Base-by-base conservation (phyloP, 108 stramenopile genomes). In the Bacterosira constricta region DNA sequence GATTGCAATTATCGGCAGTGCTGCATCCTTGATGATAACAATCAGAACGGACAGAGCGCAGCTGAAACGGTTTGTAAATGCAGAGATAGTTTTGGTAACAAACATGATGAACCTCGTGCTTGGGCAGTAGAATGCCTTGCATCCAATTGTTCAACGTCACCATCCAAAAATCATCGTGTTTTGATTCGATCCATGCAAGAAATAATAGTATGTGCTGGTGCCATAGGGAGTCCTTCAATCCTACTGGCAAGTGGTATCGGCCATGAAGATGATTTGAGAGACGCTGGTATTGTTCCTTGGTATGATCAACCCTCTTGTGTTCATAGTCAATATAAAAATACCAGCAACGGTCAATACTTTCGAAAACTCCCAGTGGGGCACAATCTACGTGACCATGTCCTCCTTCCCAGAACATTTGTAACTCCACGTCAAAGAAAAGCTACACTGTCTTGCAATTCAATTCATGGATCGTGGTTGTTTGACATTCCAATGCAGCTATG, bases 181-280 rank as follows among this genome's bases (percentile, higher is more conserved):
- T 15, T 56, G 5, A 50, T 82, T 32, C 65, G 55, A 45, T 68
- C 84, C 7, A 53, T 36, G 34, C 32, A 41, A 20, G 74, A 77
- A 30, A 63, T 88, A 13, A 81, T 90, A 39, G 36, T 93, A 11
- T 87, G 85, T 51, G 78, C 87, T 31, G 92, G 92, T 13, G 89
- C 89, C 35, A 84, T 93, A 25, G 85, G 80, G 39, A 85, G 72
- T 35, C 92, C 92, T 21, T 79, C 88, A 0, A 59, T 93, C 11
- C 60, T 93, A 10, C 47, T 90, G 66, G 66, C 69, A 29, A 86
- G 85, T 58, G 87, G 88, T 13, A 81, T 90, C 32, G 87, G 88
- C 23, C 45, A 54, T 30, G 63, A 63, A 37, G 68, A 72, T 30
- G 83, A 83, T 49, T 73, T 83, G 25, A 45, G 9, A 44, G 31